A percentile compares a stretch with the other conserved stretches of the same genome.
These are phyloP conservation scores for Aspergillus melleus DNA, from an alignment of 2,329 filamentous ascomycete genomes.

Conservation along the genomic window DNA sequence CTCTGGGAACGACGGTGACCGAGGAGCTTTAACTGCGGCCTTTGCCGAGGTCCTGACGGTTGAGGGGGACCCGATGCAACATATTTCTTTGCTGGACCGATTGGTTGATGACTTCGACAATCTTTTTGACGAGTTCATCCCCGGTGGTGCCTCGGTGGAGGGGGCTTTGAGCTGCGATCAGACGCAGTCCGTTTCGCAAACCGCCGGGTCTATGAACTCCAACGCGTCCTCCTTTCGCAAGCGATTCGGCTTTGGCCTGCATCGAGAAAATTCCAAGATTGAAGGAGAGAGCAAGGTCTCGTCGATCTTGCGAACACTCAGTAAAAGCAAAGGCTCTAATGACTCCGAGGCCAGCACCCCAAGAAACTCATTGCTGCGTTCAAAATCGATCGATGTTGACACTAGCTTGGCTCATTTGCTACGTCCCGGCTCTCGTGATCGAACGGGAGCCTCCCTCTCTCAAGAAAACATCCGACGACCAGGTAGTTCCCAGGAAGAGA, in stretches of 20 bases:
- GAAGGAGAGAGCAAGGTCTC: slow-evolving; percentile 67
- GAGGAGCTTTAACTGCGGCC: slow-evolving; percentile 80
- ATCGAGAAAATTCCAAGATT: slow-evolving; percentile 76
- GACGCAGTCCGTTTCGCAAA: slow-evolving; percentile 60
- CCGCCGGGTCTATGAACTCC: slow-evolving; percentile 75
- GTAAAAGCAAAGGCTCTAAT: slow-evolving; percentile 70
- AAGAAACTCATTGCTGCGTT: slow-evolving; percentile 66
- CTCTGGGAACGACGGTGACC: slow-evolving; percentile 86
- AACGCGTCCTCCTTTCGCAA: slow-evolving; percentile 83
- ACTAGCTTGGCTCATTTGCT: slow-evolving; percentile 46
- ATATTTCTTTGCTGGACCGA: slow-evolving; percentile 84
- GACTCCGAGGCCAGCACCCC: slow-evolving; percentile 67
- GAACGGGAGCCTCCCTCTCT: slow-evolving; percentile 51
- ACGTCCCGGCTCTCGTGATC: slow-evolving; percentile 58
- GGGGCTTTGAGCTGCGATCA: slow-evolving; percentile 53
- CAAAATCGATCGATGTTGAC: slow-evolving; percentile 76
- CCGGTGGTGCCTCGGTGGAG: slow-evolving; percentile 45
- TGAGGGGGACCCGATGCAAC: slow-evolving; percentile 74
- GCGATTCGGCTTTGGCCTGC: slow-evolving; percentile 78
- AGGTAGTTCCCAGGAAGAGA: slow-evolving; percentile 49
- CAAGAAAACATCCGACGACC: slow-evolving; percentile 48
- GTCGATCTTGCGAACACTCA: slow-evolving; percentile 83
- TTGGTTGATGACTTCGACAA: slow-evolving; percentile 86
- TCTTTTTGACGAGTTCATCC: slow-evolving; percentile 71
- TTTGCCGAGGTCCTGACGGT: slow-evolving; percentile 85